phyloP scores from a whole-genome alignment of 345 rosid genomes.

The Microcos paniculata region DNA sequence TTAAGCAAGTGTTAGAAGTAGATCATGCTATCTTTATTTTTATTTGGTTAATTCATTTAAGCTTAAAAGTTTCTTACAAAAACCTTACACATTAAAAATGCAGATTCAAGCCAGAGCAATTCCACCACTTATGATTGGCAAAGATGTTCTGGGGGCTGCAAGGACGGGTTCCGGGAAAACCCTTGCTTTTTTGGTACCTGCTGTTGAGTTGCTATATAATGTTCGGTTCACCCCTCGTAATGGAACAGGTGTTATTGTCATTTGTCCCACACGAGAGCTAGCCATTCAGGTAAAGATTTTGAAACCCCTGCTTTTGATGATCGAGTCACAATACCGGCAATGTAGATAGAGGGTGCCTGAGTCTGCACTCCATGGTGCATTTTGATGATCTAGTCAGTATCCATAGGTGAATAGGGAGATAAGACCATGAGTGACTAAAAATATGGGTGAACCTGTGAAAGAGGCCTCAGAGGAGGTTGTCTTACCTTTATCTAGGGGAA shows the following conservation, averaged over 20 bases:
- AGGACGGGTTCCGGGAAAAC: slow-evolving; percentile 99
- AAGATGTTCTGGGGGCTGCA: slow-evolving; percentile 98
- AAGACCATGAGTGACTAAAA: too few relatives aligned
- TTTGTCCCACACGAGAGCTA: slow-evolving; percentile 97
- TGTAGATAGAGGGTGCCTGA: not conserved
- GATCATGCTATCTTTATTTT: not conserved
- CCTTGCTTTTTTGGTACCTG: slow-evolving; percentile 88
- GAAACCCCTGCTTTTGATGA: not conserved
- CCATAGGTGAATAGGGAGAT: too few relatives aligned
- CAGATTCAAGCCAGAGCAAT: slow-evolving; percentile 93
- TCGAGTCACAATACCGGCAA: not conserved
- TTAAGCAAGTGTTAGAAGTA: not conserved
- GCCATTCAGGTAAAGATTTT: slow-evolving; percentile 76
- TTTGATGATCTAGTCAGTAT: too few relatives aligned
- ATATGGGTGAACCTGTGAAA: too few relatives aligned
- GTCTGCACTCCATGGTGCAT: too few relatives aligned
- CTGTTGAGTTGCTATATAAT: slow-evolving; percentile 76
- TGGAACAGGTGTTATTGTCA: slow-evolving; percentile 83
- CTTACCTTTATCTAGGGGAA: not conserved
- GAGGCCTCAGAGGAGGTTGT: too few relatives aligned
- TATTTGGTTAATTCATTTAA: not conserved
- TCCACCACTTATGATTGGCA: slow-evolving; percentile 75
- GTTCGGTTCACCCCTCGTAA: slow-evolving; percentile 69
- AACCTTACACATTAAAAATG: slow-evolving; percentile 10
- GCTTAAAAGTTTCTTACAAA: slow-evolving; percentile 1